Percentiles rank a stretch among this genome's conserved stretches.
phyloP scores from a whole-genome alignment of 2,329 filamentous ascomycete species.

The Fusarium xylarioides region DNA sequence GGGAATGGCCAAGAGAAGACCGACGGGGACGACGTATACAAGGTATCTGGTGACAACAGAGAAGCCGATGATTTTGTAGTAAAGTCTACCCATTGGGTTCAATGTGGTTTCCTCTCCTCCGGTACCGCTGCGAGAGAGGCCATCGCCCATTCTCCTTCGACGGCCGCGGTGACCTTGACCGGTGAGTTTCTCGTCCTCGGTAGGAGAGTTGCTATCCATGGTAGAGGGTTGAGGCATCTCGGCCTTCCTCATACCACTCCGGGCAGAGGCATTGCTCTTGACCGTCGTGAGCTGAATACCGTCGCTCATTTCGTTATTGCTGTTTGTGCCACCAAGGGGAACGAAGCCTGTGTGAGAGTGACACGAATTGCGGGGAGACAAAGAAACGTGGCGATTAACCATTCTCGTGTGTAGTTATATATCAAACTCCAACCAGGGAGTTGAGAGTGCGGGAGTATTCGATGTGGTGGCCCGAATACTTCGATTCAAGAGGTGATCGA shows the following conservation, averaged over 20 bases:
- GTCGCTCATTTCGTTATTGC: slow-evolving; percentile 47
- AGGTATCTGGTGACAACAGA: slow-evolving; percentile 72
- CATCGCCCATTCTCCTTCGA: slow-evolving; percentile 58
- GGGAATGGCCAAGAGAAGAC: slow-evolving; percentile 68
- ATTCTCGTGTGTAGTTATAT: slow-evolving; percentile 31
- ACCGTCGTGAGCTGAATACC: slow-evolving; percentile 67
- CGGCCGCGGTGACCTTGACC: slow-evolving; percentile 53
- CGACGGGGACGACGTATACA: slow-evolving; percentile 73
- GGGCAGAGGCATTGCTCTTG: slow-evolving; percentile 61
- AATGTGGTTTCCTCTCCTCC: slow-evolving; percentile 67
- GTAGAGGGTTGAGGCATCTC: slow-evolving; percentile 46
- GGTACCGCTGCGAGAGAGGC: slow-evolving; percentile 54
- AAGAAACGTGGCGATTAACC: slow-evolving; percentile 44
- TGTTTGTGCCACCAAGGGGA: slow-evolving; percentile 49
- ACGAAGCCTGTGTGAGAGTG: slow-evolving; percentile 56
- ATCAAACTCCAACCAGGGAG: slow-evolving; percentile 38
- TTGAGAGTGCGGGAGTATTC: slow-evolving; percentile 16
- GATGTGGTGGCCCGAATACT: slow-evolving; percentile 20
- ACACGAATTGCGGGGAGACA: slow-evolving; percentile 50
- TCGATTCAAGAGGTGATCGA: slow-evolving; percentile 19
- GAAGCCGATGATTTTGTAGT: slow-evolving; percentile 70
- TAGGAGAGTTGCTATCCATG: slow-evolving; percentile 45
- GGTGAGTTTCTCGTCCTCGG: slow-evolving; percentile 57
- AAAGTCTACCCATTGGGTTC: slow-evolving; percentile 72
- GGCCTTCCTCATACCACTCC: slow-evolving; percentile 57